These are phyloP conservation scores for Ceratobasidium theobromae DNA, from an alignment of 1,284 basidiomycete genomes.

Conservation along the genomic window DNA sequence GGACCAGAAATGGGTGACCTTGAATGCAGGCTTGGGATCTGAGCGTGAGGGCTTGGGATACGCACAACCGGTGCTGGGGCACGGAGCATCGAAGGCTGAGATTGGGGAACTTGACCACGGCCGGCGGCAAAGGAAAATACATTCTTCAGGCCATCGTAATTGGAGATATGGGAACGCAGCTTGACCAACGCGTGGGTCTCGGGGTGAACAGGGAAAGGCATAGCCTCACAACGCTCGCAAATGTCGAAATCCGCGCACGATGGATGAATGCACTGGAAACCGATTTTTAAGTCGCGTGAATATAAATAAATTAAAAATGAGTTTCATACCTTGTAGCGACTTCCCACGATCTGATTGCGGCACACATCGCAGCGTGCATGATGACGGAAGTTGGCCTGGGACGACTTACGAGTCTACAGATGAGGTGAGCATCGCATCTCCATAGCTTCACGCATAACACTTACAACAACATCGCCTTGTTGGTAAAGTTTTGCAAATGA, in stretches of 20 bases:
- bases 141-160: conserved; percentile 28
- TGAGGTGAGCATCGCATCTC: neutral
- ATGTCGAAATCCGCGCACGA: conserved; percentile 82
- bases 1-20: conserved; percentile 7
- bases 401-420: conserved; percentile 40
- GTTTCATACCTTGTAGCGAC: conserved; percentile 65
- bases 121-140: conserved; percentile 31
- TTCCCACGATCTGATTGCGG: conserved; percentile 56
- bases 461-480: conserved; percentile 59
- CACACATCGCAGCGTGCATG: conserved; percentile 60
- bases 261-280: conserved; percentile 72
- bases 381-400: conserved; percentile 27
- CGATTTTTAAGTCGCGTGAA: conserved; percentile 33
- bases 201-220: conserved; percentile 77
- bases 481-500: conserved; percentile 68
- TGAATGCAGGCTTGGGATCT: neutral
- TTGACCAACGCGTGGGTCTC: conserved; percentile 76
- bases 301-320: neutral
- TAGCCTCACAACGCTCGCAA: conserved; percentile 77
- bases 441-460: conserved; percentile 36
- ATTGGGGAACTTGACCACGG: conserved; percentile 7
- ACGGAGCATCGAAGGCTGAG: neutral
- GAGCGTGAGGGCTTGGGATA: conserved; percentile 28
- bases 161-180: conserved; percentile 51
- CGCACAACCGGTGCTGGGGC: neutral